A percentile compares a stretch with the other conserved stretches of the same genome.
These are phyloP conservation scores for Bryum argenteum DNA, from an alignment of 225 moss, liverwort and hornwort genomes.

Conservation along the genomic window DNA sequence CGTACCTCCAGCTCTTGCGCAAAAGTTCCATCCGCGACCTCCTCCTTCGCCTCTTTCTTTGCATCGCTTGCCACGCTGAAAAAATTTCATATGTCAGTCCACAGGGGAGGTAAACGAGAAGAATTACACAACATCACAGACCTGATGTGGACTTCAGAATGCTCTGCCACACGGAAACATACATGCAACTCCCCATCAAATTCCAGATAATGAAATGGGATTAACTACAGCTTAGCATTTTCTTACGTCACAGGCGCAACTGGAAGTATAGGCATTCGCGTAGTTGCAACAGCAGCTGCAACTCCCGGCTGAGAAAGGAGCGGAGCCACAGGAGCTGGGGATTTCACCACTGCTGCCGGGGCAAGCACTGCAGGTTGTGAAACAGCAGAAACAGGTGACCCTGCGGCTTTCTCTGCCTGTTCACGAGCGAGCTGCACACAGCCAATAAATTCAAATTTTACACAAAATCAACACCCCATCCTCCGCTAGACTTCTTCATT, in stretches of 20 bases:
- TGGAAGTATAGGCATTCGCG: constrained; percentile 49
- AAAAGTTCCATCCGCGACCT: constrained; percentile 65
- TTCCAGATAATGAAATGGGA: background rate
- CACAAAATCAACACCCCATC: background rate
- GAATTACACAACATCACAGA: background rate
- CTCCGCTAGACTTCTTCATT: background rate
- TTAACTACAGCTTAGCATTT: constrained; percentile 41
- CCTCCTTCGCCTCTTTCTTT: constrained; percentile 61
- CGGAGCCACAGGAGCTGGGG: constrained; percentile 32
- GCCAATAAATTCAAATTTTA: constrained; percentile 1
- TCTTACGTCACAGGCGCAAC: constrained; percentile 26
- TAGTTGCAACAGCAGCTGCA: constrained; percentile 39
- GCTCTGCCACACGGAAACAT: background rate
- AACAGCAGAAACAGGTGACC: constrained; percentile 37
- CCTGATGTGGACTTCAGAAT: background rate
- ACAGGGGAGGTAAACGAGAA: background rate
- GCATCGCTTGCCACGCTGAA: constrained; percentile 28
- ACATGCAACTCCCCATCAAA: background rate
- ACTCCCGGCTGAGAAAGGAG: constrained; percentile 38
- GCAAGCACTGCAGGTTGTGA: constrained; percentile 12
- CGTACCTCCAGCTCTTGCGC: constrained; percentile 84
- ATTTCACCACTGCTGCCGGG: constrained; percentile 45
- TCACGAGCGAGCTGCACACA: constrained; percentile 79
- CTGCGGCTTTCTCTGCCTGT: constrained; percentile 74
- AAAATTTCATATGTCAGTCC: constrained; percentile 15